Evolutionary conservation across 1,284 basidiomycete genomes (phyloP), one percentile per base, ranked within the genome.

Genomic region (Malassezia cuniculi): DNA sequence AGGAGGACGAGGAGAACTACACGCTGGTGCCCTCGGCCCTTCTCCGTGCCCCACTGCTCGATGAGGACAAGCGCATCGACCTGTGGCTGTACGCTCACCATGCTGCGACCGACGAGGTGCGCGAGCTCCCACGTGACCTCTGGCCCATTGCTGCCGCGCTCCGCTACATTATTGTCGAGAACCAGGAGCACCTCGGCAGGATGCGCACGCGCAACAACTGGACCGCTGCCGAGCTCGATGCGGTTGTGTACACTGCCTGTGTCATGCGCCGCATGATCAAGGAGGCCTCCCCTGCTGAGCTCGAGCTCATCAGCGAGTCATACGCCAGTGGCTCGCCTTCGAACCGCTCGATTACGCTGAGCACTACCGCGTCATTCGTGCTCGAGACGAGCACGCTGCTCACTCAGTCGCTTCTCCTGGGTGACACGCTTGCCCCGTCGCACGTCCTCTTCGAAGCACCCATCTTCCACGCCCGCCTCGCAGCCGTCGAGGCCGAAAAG

Each of bases 161-260:
- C 27, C 42, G 42, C n/a, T 45, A 45, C 21, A 31, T 24, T 4
- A 35, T 45, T 15, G 37, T 39, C 14, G 22, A 30, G 16, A 45
- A 45, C 31, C 42, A 39, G 10, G 31, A 45, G 31, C 42, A 37
- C 9, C 31, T 45, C 10, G 42, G 42, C 32, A 2, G 14, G 17
- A 19, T 35, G 28, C 42, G 42, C 20, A 45, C 42, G 19, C 27
- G 31, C 15, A 36, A 45, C 37, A 45, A 45, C 28, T 45, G 42
- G 42, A 34, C 36, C 15, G 14, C 9, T 22, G 8, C 22, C 4
- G 42, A 45, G 28, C 25, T 45, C 11, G 27, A 39, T 25, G 42
- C 42, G 5, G 42, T 37, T 7, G 42, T 45, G 28, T 31, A 39
- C 27, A 12, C 42, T 5, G 42, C 36, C 0, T 39, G 37, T 6